Base-by-base conservation (phyloP, 768 basidiomycete species). In the Tremella mesenterica region DNA sequence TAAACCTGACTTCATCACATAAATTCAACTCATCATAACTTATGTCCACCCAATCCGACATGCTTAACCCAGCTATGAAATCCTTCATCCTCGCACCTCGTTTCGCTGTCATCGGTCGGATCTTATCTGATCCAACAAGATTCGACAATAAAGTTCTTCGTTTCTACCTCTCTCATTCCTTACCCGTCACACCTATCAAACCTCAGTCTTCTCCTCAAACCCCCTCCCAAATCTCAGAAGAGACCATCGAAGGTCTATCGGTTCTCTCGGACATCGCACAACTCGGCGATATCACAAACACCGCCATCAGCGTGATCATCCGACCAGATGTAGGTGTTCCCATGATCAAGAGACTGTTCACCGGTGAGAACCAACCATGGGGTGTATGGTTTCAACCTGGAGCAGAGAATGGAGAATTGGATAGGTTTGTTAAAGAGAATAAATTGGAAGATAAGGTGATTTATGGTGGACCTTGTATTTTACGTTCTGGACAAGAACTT, bases 371-470 rank as follows among this genome's bases (percentile, higher is more conserved):
- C 10, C 69, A 77, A 78, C n/a, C 79, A 81, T n/a, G 72, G 73
- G 79, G 83, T 2, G 77, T 90, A 39, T 93, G 90, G 90, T 79
- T 92, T 27, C 90, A 93, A 70, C 90, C 90, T 6, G 88, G 88
- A 20, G 86, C 88, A 6, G 83, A 85, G 59, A 83, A 88, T 62
- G 78, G 76, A 14, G 73, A 74, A 2, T 86, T 90, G 44, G 72
- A 77, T 14, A 64, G 76, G 14, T 91, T 80, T 62, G 82, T 91
- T 68, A 78, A 80, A 34, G 79, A 82, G 53, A 82, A 84, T 47
- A 79, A 77, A 3, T 72, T 89, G 59, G 73, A 76, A 29, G 82
- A 82, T 64, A 78, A 78, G 54, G 85, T 86, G n/a, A 79, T 92
- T 46, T 81, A 80, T 67, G 84, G 85, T 25, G 90, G 90, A 9